A percentile compares a stretch with the other conserved stretches of the same genome.
These are phyloP conservation scores for Emmonsiellopsis sp. DNA, from an alignment of 2,329 filamentous ascomycete species.

Conservation along the genomic window DNA sequence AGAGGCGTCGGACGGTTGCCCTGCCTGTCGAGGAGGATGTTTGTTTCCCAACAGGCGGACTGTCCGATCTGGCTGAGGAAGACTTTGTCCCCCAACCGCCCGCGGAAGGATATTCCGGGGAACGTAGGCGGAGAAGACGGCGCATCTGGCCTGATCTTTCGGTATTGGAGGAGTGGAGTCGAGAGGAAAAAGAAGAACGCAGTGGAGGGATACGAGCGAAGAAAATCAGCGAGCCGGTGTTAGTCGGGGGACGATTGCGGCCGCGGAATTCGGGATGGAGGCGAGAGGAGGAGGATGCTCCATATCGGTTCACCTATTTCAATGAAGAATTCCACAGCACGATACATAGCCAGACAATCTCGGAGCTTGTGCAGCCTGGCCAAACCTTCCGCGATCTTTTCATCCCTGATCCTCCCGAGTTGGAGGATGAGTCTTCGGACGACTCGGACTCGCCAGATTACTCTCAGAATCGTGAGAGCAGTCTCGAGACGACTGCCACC, in stretches of 20 bases:
- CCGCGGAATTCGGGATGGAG: constrained; percentile 77
- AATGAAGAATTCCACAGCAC: constrained; percentile 95
- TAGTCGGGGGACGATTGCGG: constrained; percentile 80
- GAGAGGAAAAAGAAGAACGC: constrained; percentile 78
- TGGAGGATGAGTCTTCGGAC: constrained; percentile 61
- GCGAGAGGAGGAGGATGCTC: constrained; percentile 75
- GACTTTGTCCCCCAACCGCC: constrained; percentile 49
- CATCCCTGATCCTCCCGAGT: constrained; percentile 69
- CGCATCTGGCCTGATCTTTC: constrained; percentile 79
- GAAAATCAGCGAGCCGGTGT: constrained; percentile 85
- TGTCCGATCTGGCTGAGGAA: constrained; percentile 75
- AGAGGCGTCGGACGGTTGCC: constrained; percentile 49
- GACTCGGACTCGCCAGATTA: constrained; percentile 29
- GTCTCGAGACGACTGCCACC: background rate
- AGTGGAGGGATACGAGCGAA: constrained; percentile 77
- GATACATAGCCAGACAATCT: constrained; percentile 92
- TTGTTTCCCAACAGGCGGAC: constrained; percentile 72
- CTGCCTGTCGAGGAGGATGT: constrained; percentile 74
- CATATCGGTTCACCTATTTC: constrained; percentile 96
- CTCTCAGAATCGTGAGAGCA: constrained; percentile 11
- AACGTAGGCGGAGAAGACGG: constrained; percentile 50
- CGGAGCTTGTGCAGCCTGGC: constrained; percentile 79
- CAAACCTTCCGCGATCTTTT: constrained; percentile 81
- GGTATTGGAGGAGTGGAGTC: constrained; percentile 80
- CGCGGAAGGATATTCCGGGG: constrained; percentile 31